These are phyloP conservation scores for Sanghuangporus weigelae DNA, from an alignment of 1,284 basidiomycete genomes.

Conservation along the genomic window DNA sequence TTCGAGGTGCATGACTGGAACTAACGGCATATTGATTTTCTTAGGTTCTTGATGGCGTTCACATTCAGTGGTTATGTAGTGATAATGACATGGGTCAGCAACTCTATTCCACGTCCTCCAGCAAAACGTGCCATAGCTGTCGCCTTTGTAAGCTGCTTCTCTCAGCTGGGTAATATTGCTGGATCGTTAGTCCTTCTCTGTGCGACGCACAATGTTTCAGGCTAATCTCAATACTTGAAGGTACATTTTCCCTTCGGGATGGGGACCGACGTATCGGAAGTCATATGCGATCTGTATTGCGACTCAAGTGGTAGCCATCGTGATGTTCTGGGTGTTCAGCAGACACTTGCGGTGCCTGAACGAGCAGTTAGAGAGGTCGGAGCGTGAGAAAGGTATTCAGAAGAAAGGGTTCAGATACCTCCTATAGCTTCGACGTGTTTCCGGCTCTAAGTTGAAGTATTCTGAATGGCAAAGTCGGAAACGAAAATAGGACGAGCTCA, in stretches of 20 bases:
- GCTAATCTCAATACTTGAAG: conserved; percentile 14
- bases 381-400: conserved; percentile 26
- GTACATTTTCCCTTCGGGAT: conserved; percentile 35
- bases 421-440: not conserved
- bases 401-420: conserved; percentile 28
- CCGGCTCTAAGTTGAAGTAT: not conserved
- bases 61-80: conserved; percentile 30
- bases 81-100: conserved; percentile 35
- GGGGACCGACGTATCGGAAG: conserved; percentile 38
- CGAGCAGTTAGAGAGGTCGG: conserved; percentile 27
- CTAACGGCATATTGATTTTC: not conserved
- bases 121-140: conserved; percentile 36
- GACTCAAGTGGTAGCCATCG: conserved; percentile 33
- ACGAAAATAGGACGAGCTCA: not conserved
- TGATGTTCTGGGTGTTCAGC: conserved; percentile 46
- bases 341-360: conserved; percentile 34
- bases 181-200: conserved; percentile 24
- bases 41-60: conserved; percentile 30
- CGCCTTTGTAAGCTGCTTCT: conserved; percentile 32
- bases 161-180: conserved; percentile 27
- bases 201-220: not conserved
- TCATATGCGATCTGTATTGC: conserved; percentile 35
- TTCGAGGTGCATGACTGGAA: not conserved
- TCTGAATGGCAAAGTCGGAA: not conserved
- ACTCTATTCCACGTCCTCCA: conserved; percentile 32